phyloP scores from a whole-genome alignment of 257 asterid species.

The Solanum tarapatanum region DNA sequence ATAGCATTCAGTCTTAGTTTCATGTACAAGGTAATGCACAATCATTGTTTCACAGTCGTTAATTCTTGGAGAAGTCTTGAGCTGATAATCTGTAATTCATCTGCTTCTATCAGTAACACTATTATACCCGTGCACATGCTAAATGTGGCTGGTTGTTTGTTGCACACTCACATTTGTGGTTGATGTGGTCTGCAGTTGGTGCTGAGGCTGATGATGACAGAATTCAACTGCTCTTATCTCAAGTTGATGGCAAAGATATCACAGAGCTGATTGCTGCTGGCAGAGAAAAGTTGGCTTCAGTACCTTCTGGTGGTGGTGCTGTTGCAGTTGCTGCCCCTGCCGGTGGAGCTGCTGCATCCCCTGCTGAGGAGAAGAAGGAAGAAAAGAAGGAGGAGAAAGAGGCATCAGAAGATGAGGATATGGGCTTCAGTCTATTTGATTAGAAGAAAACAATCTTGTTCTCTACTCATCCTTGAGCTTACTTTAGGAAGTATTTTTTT shows the following conservation, averaged over 20 bases:
- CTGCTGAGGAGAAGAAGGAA: not conserved
- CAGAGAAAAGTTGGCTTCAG: slow-evolving; percentile 5
- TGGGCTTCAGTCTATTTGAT: not conserved
- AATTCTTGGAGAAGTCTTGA: not conserved
- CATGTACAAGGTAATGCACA: not conserved
- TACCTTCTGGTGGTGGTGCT: slow-evolving; percentile 2
- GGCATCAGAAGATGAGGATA: not conserved
- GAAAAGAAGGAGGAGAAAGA: not conserved
- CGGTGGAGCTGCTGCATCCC: not conserved
- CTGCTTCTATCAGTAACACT: not conserved
- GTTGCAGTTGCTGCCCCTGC: slow-evolving; percentile 1
- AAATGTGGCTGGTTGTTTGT: not conserved
- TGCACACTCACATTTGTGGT: not conserved
- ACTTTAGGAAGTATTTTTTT: not conserved
- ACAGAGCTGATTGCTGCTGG: slow-evolving; percentile 17
- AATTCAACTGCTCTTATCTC: slow-evolving; percentile 20
- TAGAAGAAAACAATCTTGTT: not conserved
- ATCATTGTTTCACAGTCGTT: not conserved
- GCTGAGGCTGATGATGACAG: slow-evolving; percentile 33
- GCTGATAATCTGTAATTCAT: not conserved
- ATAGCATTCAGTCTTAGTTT: not conserved
- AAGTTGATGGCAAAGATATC: slow-evolving; percentile 30
- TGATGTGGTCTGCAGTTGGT: not conserved
- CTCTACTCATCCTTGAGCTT: not conserved
- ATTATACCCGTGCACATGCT: not conserved